Base-by-base conservation (phyloP, 1,284 basidiomycete genomes). In the Apiotrichum mycotoxinovorans region DNA sequence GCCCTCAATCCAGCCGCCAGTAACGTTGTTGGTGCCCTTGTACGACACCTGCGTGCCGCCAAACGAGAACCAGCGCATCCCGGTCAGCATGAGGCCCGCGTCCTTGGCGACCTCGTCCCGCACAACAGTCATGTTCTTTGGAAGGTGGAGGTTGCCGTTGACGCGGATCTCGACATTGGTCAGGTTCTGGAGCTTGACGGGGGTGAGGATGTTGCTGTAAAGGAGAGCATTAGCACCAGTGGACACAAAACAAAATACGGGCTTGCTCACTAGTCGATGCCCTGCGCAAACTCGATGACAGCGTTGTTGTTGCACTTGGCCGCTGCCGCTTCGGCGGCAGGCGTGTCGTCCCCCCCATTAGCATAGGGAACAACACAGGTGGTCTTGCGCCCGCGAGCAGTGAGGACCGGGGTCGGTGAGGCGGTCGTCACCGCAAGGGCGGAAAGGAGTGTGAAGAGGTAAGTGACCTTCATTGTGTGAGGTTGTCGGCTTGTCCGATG, bases 141-240 rank as follows among this genome's bases (percentile, higher is more conserved):
- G 80, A 11, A 82, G 74, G 56, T 79, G 70, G 18, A 81, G 63
- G 60, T 81, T 82, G n/a, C 80, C 80, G 27, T 79, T 69, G n/a
- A 82, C 59, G 27, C 69, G 71, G 17, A 82, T 73, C n/a, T 77
- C 74, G 25, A 81, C 79, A 53, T 81, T 80, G 51, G 71, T 58
- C 30, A 69, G 41, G 23, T 61, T 57, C 22, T 35, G 22, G 27
- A 65, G 60, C 25, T 62, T 59, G 30, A 67, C 52, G 10, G 66
- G 68, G 2, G 65, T 66, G 27, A 61, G 52, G 35, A 66, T 52
- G 51, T 64, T 64, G 61, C 68, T 41, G 20, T 17, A 11, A 22
- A 20, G 4, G 35, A 4, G 35, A 15, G 4, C 14, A 18, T n/a
- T n/a, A n/a, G n/a, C n/a, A 15, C 35, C 17, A 15, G 14, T 14